These are phyloP conservation scores for Solanum rostratum DNA, from an alignment of 257 asterid genomes.

Conservation along the genomic window DNA sequence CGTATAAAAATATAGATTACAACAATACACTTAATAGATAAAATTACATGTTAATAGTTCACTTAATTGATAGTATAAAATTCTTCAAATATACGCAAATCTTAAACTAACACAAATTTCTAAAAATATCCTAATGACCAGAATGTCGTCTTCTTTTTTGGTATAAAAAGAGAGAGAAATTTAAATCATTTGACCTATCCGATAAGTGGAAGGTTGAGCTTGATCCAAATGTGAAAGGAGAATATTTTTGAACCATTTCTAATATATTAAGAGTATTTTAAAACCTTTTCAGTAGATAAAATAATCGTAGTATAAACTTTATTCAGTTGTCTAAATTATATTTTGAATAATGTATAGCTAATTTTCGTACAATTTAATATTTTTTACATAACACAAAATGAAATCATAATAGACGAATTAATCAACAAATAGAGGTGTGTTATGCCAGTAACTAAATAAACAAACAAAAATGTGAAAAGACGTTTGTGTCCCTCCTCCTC, in stretches of 20 bases:
- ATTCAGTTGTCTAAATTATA: neutral
- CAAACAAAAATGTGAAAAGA: neutral
- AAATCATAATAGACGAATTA: neutral
- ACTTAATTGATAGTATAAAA: neutral
- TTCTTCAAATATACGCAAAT: neutral
- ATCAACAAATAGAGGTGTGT: neutral
- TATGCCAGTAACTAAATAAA: neutral
- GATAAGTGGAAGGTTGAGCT: too few species aligned
- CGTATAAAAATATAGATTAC: neutral
- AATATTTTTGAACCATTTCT: too few species aligned
- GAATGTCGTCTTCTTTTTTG: too few species aligned
- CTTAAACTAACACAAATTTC: neutral
- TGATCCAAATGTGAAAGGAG: too few species aligned
- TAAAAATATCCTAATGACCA: neutral
- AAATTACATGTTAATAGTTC: neutral
- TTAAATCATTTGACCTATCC: too few species aligned
- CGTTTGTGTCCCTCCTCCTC: neutral
- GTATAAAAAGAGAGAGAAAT: too few species aligned
- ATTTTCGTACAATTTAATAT: neutral
- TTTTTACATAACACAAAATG: neutral
- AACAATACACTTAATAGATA: neutral
- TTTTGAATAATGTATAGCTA: neutral
- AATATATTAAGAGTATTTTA: too few species aligned
- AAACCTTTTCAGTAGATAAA: neutral
- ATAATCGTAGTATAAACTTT: neutral